Conservation (phyloP, 2,329 filamentous ascomycete species). For the Fusarium zealandicum region DNA sequence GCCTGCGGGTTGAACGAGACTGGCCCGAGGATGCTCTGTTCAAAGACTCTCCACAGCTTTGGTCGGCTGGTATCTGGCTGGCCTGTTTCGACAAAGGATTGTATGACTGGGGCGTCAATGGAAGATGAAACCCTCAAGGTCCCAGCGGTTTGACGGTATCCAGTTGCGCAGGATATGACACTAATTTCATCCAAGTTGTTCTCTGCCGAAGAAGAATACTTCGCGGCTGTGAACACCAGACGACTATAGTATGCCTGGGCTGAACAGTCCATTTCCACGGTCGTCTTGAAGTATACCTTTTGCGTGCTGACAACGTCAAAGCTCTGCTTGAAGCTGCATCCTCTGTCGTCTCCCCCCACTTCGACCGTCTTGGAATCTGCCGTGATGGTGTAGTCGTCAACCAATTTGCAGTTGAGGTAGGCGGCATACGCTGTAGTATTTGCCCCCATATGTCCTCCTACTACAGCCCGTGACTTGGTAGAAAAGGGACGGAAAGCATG, state of each 20-base stretch:
- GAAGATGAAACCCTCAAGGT: constrained; percentile 2
- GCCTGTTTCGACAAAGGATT: constrained; percentile 5
- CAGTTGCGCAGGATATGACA: constrained; percentile 19
- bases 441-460: neutral
- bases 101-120: neutral
- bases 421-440: constrained; percentile 15
- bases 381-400: constrained; percentile 5
- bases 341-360: constrained; percentile 10
- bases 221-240: constrained; percentile 12
- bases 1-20: constrained; percentile 12
- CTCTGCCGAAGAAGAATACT: constrained; percentile 6
- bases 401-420: constrained; percentile 12
- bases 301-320: constrained; percentile 1
- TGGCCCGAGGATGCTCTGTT: constrained; percentile 12
- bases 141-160: constrained; percentile 9
- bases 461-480: neutral
- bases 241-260: constrained; percentile 17
- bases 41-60: constrained; percentile 17
- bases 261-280: constrained; percentile 9
- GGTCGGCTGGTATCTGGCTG: constrained; percentile 7
- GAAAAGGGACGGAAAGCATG: constrained; percentile 18
- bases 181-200: constrained; percentile 9
- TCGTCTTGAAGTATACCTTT: constrained; percentile 19
- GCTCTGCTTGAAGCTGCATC: constrained; percentile 18
- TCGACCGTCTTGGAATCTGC: neutral